Conservation (phyloP, 352 stramenopile species). For the Phytophthora rubi region DNA sequence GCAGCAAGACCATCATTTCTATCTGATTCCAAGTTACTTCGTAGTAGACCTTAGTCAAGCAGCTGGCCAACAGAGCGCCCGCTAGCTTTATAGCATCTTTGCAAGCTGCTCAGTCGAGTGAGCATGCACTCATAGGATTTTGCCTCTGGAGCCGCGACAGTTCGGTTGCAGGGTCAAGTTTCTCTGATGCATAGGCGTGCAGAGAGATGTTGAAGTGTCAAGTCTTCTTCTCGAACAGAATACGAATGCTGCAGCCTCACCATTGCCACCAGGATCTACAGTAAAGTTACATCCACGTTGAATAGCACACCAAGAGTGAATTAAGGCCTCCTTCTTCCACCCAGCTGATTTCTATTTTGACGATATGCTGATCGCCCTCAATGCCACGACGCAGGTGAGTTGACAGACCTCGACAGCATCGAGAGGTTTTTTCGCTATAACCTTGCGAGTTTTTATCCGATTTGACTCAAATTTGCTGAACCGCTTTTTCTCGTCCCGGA, state of each 20-base stretch:
- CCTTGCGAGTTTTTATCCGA: no score
- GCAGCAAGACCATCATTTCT: no score
- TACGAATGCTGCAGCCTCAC: neutral
- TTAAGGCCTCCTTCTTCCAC: neutral
- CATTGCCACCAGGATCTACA: no score
- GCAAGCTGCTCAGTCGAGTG: no score
- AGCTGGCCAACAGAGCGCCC: no score
- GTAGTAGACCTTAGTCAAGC: no score
- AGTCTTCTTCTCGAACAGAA: neutral
- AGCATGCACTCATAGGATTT: neutral
- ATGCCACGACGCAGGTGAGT: conserved; percentile 3
- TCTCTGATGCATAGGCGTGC: neutral
- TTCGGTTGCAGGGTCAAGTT: neutral
- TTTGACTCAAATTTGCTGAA: no score
- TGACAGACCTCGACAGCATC: no score
- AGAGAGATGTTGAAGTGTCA: neutral
- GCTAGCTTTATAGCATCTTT: no score
- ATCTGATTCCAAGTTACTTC: no score
- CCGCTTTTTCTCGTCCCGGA: no score
- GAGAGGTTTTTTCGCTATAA: no score
- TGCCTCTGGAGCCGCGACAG: neutral
- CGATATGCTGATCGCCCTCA: neutral
- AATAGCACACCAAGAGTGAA: neutral
- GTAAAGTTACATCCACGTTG: neutral
- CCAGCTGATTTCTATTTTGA: conserved; percentile 1